A percentile compares a stretch with the other conserved stretches of the same genome.
Evolutionary conservation across 225 moss, liverwort and hornwort species (phyloP).

Genomic region (Marchantia polymorpha): DNA sequence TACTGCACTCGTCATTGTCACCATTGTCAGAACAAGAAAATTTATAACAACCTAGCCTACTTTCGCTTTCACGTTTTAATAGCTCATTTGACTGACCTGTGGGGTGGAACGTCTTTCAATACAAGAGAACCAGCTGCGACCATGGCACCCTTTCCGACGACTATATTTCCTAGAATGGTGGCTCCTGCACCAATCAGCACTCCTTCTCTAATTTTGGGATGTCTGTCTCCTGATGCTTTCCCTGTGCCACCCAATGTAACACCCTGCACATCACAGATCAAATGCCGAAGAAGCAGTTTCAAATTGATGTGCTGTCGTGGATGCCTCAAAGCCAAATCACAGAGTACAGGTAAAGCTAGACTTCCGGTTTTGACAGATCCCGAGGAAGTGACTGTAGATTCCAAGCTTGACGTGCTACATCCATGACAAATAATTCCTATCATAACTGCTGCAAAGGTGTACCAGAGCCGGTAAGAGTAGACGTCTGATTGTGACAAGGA

Average conservation of each 20-base stretch:
- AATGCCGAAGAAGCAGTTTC: no score
- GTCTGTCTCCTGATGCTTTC: conserved; percentile 81
- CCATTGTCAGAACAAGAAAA: neutral
- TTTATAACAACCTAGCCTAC: no score
- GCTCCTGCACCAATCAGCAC: conserved; percentile 96
- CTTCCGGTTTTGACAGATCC: neutral
- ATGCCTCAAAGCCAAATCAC: neutral
- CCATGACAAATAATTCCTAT: neutral
- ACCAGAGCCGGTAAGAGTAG: neutral
- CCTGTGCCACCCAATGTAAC: conserved; percentile 98
- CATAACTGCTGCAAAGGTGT: neutral
- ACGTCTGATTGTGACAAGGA: neutral
- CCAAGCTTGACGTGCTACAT: neutral
- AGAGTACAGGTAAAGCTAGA: neutral
- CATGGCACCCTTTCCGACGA: conserved; percentile 93
- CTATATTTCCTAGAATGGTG: conserved; percentile 84
- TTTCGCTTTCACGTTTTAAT: neutral
- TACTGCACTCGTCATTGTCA: conserved; percentile 46
- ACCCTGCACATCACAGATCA: conserved; percentile 47
- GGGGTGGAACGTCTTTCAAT: conserved; percentile 85
- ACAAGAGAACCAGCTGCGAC: conserved; percentile 95
- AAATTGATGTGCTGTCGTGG: neutral
- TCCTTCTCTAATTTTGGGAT: conserved; percentile 91
- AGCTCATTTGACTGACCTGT: conserved; percentile 44
- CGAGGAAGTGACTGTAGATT: neutral